Percentiles rank a stretch among this genome's conserved stretches.
These are phyloP conservation scores for Phytopythium mirpurense DNA, from an alignment of 352 stramenopile species.

Conservation along the genomic window DNA sequence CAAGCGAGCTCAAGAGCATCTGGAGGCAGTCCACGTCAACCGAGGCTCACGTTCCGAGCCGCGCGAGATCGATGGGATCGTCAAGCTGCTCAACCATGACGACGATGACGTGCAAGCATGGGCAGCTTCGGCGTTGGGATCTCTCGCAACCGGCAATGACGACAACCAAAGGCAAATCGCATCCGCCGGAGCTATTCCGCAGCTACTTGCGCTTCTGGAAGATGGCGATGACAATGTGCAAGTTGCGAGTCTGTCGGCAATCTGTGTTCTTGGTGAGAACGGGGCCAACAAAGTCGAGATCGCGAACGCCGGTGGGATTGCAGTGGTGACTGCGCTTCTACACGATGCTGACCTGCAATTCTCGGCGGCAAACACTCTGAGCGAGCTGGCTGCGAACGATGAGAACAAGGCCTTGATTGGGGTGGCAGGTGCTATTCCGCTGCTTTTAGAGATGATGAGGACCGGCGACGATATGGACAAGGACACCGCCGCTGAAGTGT, in stretches of 20 bases:
- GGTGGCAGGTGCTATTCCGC: not conserved
- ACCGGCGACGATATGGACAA: not conserved
- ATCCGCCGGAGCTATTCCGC: not conserved
- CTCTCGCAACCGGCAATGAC: not conserved
- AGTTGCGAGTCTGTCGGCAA: not conserved
- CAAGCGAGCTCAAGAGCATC: not conserved
- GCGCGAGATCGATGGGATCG: not conserved
- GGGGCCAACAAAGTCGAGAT: not conserved
- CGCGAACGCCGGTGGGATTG: not conserved
- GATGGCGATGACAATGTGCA: not conserved
- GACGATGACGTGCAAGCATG: not conserved
- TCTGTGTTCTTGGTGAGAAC: not conserved
- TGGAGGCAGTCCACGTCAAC: not conserved
- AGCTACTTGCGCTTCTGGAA: not conserved
- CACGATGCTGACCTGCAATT: not conserved
- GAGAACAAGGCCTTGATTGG: not conserved
- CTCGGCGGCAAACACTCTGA: not conserved
- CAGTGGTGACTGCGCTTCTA: not conserved
- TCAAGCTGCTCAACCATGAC: not conserved
- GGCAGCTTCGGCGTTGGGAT: not conserved
- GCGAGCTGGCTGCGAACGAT: not conserved
- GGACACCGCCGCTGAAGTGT: not conserved
- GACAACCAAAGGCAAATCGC: not conserved
- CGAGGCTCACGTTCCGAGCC: not conserved
- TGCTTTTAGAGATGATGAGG: not conserved